These are phyloP conservation scores for Candida manassasensis DNA, from an alignment of 805 yeast species.

Conservation along the genomic window DNA sequence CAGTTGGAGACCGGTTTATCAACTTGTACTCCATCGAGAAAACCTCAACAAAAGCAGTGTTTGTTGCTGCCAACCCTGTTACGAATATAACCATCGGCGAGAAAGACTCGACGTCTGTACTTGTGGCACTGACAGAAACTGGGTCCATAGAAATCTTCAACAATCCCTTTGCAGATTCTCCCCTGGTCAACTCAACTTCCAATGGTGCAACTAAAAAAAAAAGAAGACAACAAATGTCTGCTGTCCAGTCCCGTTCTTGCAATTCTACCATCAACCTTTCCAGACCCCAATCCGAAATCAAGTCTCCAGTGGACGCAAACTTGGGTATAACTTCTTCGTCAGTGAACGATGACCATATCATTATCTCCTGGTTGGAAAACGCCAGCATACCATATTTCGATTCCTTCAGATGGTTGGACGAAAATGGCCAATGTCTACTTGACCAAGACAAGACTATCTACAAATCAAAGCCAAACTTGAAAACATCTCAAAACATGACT, in stretches of 20 bases:
- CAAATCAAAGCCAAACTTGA: slow-evolving; percentile 39
- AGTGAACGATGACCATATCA: slow-evolving; percentile 30
- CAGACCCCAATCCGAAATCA: slow-evolving; percentile 41
- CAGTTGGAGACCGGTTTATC: slow-evolving; percentile 76
- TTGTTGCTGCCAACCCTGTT: slow-evolving; percentile 68
- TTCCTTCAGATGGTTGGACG: slow-evolving; percentile 44
- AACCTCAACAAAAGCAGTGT: slow-evolving; percentile 46
- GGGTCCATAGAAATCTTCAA: slow-evolving; percentile 71
- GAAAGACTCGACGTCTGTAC: slow-evolving; percentile 25
- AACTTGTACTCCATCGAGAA: slow-evolving; percentile 56
- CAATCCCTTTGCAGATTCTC: slow-evolving; percentile 43
- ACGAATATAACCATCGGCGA: slow-evolving; percentile 36
- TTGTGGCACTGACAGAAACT: slow-evolving; percentile 65
- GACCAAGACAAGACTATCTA: slow-evolving; percentile 18
- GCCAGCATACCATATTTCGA: slow-evolving; percentile 56
- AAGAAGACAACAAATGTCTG: slow-evolving; percentile 39
- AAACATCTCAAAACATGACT: slow-evolving; percentile 39
- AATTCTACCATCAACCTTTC: slow-evolving; percentile 41
- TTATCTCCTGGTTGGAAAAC: slow-evolving; percentile 59
- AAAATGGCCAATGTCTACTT: slow-evolving; percentile 20
- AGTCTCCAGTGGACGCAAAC: slow-evolving; percentile 24
- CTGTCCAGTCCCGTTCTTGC: slow-evolving; percentile 48
- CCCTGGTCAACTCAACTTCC: slow-evolving; percentile 1
- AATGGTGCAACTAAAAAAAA: slow-evolving; percentile 26
- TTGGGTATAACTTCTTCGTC: slow-evolving; percentile 27